Conservation (phyloP, 257 asterid species). For the Gentiana macrophylla region DNA sequence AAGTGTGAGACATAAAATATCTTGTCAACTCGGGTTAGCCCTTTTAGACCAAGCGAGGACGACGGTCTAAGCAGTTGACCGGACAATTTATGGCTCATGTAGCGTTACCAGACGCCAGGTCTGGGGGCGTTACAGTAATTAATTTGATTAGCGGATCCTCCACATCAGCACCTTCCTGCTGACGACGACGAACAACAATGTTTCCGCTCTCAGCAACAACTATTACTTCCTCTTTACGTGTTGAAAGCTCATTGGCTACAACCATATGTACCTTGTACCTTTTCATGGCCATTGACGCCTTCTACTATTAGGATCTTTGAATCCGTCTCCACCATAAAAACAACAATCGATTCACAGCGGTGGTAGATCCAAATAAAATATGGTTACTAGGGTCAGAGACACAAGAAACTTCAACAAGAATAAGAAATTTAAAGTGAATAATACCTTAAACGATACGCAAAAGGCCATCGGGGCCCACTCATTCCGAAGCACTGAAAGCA, state of each 20-base stretch:
- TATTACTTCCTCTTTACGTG: slow-evolving; percentile 81
- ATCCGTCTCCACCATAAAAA: slow-evolving; percentile 77
- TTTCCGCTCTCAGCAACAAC: slow-evolving; percentile 52
- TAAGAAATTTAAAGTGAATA: background rate
- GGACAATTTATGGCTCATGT: too few relatives aligned
- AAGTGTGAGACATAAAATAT: too few relatives aligned
- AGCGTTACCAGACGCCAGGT: too few relatives aligned
- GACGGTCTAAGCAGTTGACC: too few relatives aligned
- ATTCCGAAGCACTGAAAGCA: slow-evolving; percentile 74
- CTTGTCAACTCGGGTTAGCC: too few relatives aligned
- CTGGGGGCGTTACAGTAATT: too few relatives aligned
- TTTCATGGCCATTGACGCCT: slow-evolving; percentile 67
- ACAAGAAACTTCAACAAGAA: background rate
- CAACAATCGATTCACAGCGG: too few relatives aligned
- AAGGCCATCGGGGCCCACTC: slow-evolving; percentile 93
- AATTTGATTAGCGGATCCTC: slow-evolving; percentile 62
- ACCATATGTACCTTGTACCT: slow-evolving; percentile 81
- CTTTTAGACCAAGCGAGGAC: too few relatives aligned
- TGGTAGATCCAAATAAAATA: too few relatives aligned
- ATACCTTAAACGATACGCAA: slow-evolving; percentile 91
- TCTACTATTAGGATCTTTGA: slow-evolving; percentile 61
- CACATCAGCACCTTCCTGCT: slow-evolving; percentile 49
- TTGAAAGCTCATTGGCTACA: slow-evolving; percentile 86
- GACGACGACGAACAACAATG: slow-evolving; percentile 37
- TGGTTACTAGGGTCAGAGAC: background rate